These are phyloP conservation scores for Rhytidhysteron rufulum DNA, from an alignment of 2,329 filamentous ascomycete genomes.

Conservation along the genomic window DNA sequence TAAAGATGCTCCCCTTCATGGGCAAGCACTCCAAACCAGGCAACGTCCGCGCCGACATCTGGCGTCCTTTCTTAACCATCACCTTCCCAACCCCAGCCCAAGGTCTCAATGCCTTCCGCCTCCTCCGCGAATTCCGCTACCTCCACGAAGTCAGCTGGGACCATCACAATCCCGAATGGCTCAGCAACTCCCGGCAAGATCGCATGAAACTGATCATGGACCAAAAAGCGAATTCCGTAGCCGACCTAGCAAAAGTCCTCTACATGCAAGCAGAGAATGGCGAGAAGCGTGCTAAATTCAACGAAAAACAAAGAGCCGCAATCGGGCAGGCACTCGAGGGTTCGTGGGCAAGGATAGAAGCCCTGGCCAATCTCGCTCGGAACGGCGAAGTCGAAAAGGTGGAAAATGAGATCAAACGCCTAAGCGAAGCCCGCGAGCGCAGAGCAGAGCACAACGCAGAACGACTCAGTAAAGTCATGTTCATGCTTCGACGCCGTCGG, in stretches of 20 bases:
- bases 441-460: slow-evolving; percentile 2
- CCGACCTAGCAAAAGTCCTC: slow-evolving; percentile 57
- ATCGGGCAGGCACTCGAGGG: slow-evolving; percentile 14
- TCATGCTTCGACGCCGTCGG: background rate
- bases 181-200: slow-evolving; percentile 45
- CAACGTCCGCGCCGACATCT: slow-evolving; percentile 58
- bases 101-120: slow-evolving; percentile 54
- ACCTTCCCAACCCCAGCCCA: slow-evolving; percentile 48
- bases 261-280: slow-evolving; percentile 42
- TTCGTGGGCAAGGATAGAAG: slow-evolving; percentile 5
- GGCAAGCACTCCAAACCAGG: slow-evolving; percentile 62
- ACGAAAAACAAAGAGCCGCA: slow-evolving; percentile 14
- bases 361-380: background rate
- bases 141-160: slow-evolving; percentile 56
- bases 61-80: slow-evolving; percentile 57
- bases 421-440: background rate
- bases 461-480: slow-evolving; percentile 1
- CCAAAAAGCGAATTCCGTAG: slow-evolving; percentile 60
- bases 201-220: slow-evolving; percentile 51
- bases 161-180: slow-evolving; percentile 37
- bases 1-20: slow-evolving; percentile 58
- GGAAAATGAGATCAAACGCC: background rate
- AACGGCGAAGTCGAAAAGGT: slow-evolving; percentile 1
- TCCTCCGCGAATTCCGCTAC: slow-evolving; percentile 57
- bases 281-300: slow-evolving; percentile 15